These are phyloP conservation scores for Coemansia sp. DNA, from an alignment of 192 early-diverging fungal genomes.

Conservation along the genomic window DNA sequence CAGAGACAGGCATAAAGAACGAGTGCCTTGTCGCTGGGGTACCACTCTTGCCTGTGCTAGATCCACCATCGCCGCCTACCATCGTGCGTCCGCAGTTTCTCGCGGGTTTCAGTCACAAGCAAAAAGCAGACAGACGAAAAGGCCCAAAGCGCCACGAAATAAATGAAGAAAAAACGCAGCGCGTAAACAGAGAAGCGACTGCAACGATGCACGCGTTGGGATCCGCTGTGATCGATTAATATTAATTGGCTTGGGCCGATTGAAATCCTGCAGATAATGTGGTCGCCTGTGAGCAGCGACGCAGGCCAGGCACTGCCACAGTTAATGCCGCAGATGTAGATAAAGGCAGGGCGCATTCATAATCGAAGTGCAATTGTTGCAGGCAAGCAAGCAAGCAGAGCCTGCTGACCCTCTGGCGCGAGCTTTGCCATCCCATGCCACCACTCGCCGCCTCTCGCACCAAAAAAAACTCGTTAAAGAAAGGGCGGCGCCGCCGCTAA, in stretches of 20 bases:
- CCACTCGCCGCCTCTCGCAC: no score
- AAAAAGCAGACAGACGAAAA: background rate
- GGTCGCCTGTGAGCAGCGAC: background rate
- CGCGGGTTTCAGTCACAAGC: background rate
- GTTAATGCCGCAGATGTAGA: background rate
- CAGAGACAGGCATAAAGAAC: conserved; percentile 34
- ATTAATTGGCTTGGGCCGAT: background rate
- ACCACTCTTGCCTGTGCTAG: background rate
- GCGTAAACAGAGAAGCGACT: background rate
- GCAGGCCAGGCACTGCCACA: background rate
- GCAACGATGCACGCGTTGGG: background rate
- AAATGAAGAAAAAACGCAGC: background rate
- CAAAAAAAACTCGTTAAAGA: no score
- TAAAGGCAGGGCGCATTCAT: background rate
- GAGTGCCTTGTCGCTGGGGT: conserved; percentile 13
- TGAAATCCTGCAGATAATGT: background rate
- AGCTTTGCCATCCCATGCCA: no score
- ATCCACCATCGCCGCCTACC: background rate
- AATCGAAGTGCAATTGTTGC: background rate
- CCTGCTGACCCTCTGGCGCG: no score
- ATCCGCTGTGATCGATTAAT: background rate
- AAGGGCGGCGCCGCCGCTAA: no score
- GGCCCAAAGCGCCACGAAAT: background rate
- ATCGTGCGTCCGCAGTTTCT: background rate
- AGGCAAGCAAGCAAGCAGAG: background rate